Base-by-base conservation (phyloP, 345 rosid genomes). In the Iberis pinnata region DNA sequence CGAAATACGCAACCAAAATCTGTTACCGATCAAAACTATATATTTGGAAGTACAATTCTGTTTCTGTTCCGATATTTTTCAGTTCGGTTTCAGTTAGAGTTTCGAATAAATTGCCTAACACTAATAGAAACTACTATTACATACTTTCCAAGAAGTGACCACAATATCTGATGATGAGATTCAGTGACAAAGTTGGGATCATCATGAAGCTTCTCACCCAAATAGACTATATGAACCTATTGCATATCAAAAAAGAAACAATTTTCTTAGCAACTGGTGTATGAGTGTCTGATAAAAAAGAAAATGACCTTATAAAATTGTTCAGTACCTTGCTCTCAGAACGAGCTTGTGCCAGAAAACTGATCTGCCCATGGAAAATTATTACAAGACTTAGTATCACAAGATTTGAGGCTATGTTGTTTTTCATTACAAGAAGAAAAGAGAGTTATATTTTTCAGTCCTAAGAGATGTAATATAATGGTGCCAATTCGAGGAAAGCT, bases 161-260 rank as follows among this genome's bases (percentile, higher is more conserved):
- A n/a, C 29, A 74, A 42, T 65, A 70, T 74, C 25, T 49, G 62
- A 43, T 56, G 63, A 46, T 74, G 78, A 36, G 46, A 42, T 24
- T 61, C 42, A 4, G 70, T 69, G 36, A 62, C 65, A 38, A 49
- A 43, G 8, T 59, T 18, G 1, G 61, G 77, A 64, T 68, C 68
- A 49, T 73, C 67, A 56, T 69, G 57, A 14, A 54, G 64, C 40
- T 49, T 68, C 41, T 64, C 73, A 38, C 73, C 68, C 36, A 73
- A 20, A 46, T 73, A 73, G 33, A 68, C 77, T 59, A 73, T 69
- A 24, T 64, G 65, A 41, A 68, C 61, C 77, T 73, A 46, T 63
- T 53, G 12, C 26, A 18, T 3, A 31, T 46, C 5, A 43, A 16
- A 38, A 52, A 1, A 11, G 0, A 53, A 35, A 24, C 39, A 36